Conservation (phyloP, 306 rosid species). For the Aeschynomene evenia region DNA sequence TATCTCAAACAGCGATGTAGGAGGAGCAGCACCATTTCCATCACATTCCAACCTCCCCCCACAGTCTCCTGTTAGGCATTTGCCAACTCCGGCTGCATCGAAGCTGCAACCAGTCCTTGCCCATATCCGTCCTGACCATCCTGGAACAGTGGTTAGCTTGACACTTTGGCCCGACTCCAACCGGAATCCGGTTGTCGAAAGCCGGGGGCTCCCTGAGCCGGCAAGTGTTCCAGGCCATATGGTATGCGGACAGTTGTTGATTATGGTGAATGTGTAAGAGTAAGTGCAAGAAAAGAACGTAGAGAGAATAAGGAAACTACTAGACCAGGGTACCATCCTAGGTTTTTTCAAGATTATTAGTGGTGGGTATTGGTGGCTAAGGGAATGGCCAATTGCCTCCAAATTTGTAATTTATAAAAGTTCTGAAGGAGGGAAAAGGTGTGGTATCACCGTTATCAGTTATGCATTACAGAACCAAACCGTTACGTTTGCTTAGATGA, state of each 20-base stretch:
- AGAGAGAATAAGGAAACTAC: conserved; percentile 17
- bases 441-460: conserved; percentile 6
- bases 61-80: conserved; percentile 75
- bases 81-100: conserved; percentile 63
- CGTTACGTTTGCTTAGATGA: conserved; percentile 41
- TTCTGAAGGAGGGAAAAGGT: conserved; percentile 32
- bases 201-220: conserved; percentile 57
- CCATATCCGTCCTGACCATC: conserved; percentile 89
- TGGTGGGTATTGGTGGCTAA: conserved; percentile 18
- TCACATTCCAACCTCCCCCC: conserved; percentile 75
- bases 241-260: conserved; percentile 63
- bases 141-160: conserved; percentile 46
- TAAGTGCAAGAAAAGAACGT: conserved; percentile 28
- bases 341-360: conserved; percentile 21
- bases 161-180: conserved; percentile 47
- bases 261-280: conserved; percentile 54
- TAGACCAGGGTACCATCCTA: conserved; percentile 13
- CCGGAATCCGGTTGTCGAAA: conserved; percentile 56
- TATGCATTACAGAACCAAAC: conserved; percentile 31
- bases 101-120: conserved; percentile 82
- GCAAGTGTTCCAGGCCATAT: conserved; percentile 80
- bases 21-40: conserved; percentile 75
- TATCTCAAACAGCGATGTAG: conserved; percentile 78
- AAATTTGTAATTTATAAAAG: conserved; percentile 31
- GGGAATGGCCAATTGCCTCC: conserved; percentile 11